Evolutionary conservation across 2,329 filamentous ascomycete species (phyloP).

Genomic region (Aspergillus flavus): DNA sequence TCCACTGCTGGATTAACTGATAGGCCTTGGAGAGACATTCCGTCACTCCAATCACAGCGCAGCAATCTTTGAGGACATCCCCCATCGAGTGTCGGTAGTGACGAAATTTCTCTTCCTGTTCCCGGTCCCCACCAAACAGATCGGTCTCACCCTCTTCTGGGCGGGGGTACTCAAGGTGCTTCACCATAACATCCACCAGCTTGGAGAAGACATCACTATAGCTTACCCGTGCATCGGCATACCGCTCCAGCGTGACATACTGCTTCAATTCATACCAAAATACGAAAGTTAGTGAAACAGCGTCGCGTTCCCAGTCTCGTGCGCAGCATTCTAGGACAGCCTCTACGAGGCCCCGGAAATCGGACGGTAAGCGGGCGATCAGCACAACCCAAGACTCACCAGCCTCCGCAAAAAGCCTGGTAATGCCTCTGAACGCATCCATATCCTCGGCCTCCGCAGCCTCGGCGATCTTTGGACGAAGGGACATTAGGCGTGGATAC

Average conservation of each 20-base stretch:
- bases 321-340: slow-evolving; percentile 89
- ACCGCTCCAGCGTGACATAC: slow-evolving; percentile 87
- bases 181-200: slow-evolving; percentile 89
- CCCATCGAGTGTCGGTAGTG: slow-evolving; percentile 97
- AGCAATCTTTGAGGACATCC: slow-evolving; percentile 95
- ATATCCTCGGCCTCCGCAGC: slow-evolving; percentile 78
- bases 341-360: slow-evolving; percentile 85
- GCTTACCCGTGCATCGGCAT: slow-evolving; percentile 76
- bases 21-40: slow-evolving; percentile 91
- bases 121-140: slow-evolving; percentile 91
- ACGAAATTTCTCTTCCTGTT: slow-evolving; percentile 94
- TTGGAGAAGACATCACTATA: slow-evolving; percentile 82
- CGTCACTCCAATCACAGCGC: slow-evolving; percentile 90
- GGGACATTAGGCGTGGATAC: slow-evolving; percentile 75
- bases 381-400: slow-evolving; percentile 93
- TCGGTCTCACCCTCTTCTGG: slow-evolving; percentile 77
- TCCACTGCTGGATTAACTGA: slow-evolving; percentile 83
- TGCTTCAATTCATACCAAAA: slow-evolving; percentile 99
- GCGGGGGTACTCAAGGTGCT: slow-evolving; percentile 82
- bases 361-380: slow-evolving; percentile 77
- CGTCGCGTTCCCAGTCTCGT: slow-evolving; percentile 84
- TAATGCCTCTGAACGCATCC: slow-evolving; percentile 84
- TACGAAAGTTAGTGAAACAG: slow-evolving; percentile 88
- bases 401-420: slow-evolving; percentile 87
- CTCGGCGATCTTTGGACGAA: slow-evolving; percentile 75